These are phyloP conservation scores for Diaporthe sp. DNA, from an alignment of 2,329 filamentous ascomycete genomes.

Conservation along the genomic window DNA sequence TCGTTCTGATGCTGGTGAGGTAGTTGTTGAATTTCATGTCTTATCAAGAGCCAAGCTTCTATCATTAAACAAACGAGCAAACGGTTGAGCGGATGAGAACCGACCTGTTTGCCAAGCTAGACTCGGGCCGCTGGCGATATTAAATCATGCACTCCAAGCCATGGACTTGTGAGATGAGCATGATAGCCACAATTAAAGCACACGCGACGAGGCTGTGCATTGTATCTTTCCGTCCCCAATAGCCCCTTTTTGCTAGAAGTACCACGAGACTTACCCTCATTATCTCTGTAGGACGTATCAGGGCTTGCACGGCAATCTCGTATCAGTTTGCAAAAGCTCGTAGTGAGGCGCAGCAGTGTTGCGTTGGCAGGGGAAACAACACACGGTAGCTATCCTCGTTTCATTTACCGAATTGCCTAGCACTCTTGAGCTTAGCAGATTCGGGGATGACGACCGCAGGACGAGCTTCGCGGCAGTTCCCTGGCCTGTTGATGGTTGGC, in stretches of 20 bases:
- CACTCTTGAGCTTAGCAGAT: constrained; percentile 16
- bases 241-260: neutral
- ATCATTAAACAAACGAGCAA: neutral
- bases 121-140: constrained; percentile 6
- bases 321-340: neutral
- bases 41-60: neutral
- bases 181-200: neutral
- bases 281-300: neutral
- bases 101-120: neutral
- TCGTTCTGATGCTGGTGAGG: no score
- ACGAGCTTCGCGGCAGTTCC: neutral
- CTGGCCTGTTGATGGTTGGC: constrained; percentile 3
- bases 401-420: constrained; percentile 12
- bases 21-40: no score
- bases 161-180: neutral
- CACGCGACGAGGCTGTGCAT: neutral
- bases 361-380: neutral
- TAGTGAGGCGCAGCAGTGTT: constrained; percentile 12
- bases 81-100: neutral
- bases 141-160: constrained; percentile 1
- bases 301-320: neutral
- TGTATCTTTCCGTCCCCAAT: neutral
- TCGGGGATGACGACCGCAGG: constrained; percentile 12
- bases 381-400: constrained; percentile 19
- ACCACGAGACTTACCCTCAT: neutral